Conservation (phyloP, 257 asterid species). For the Nicotiana knightiana region DNA sequence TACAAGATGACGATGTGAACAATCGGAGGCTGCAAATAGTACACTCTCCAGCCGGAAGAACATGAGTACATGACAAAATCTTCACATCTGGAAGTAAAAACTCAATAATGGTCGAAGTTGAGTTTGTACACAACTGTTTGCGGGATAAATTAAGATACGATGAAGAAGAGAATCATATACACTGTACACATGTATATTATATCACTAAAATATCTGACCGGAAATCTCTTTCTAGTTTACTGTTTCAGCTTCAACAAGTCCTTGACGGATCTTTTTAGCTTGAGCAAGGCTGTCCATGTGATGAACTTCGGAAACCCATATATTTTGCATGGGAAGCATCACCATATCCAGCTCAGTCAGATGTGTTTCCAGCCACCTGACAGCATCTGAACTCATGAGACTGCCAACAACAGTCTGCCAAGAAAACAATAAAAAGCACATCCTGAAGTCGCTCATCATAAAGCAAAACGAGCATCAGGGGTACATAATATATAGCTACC, state of each 20-base stretch:
- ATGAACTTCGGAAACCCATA: slow-evolving; percentile 46
- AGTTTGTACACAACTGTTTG: neutral
- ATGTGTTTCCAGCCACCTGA: slow-evolving; percentile 28
- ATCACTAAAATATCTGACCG: neutral
- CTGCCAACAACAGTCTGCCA: slow-evolving; percentile 51
- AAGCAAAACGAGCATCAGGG: neutral
- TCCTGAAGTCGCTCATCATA: neutral
- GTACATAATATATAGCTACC: neutral
- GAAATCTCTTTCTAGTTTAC: neutral
- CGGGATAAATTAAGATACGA: neutral
- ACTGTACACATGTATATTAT: neutral
- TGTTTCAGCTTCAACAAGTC: slow-evolving; percentile 20
- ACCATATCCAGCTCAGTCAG: slow-evolving; percentile 30
- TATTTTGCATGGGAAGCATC: slow-evolving; percentile 45
- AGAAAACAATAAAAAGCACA: neutral
- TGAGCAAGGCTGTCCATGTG: slow-evolving; percentile 45
- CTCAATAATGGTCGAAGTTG: neutral
- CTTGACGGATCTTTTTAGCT: slow-evolving; percentile 48
- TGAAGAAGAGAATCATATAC: neutral
- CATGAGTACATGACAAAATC: neutral
- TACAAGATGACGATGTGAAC: neutral
- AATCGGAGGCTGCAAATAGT: neutral
- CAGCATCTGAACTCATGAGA: slow-evolving; percentile 38
- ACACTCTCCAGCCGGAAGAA: neutral
- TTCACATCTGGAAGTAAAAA: neutral